These are phyloP conservation scores for Moniliophthora roreri DNA, from an alignment of 1,284 basidiomycete genomes.

Conservation along the genomic window DNA sequence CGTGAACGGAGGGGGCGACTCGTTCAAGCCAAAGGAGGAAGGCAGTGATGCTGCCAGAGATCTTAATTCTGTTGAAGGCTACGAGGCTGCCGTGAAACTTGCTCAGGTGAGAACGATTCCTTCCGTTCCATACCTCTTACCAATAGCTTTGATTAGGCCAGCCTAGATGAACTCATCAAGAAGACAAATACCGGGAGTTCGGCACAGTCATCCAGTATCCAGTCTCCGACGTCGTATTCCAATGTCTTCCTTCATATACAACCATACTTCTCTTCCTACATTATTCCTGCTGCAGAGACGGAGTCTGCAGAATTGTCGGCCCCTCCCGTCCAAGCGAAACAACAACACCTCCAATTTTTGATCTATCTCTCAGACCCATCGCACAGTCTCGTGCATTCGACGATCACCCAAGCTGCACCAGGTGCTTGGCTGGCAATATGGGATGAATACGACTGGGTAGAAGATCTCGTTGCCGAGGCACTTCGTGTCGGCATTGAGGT, in stretches of 20 bases:
- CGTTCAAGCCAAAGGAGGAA: slow-evolving; percentile 62
- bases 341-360: slow-evolving; percentile 80
- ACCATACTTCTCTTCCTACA: slow-evolving; percentile 70
- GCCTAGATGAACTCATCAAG: slow-evolving; percentile 77
- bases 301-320: slow-evolving; percentile 20
- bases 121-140: not conserved
- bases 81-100: slow-evolving; percentile 80
- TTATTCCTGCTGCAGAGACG: slow-evolving; percentile 35
- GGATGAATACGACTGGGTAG: slow-evolving; percentile 95
- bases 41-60: slow-evolving; percentile 51
- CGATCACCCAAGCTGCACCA: slow-evolving; percentile 81
- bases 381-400: slow-evolving; percentile 75
- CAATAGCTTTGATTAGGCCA: slow-evolving; percentile 50
- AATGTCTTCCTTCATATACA: slow-evolving; percentile 94
- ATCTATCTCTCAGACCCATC: slow-evolving; percentile 81
- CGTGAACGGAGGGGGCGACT: slow-evolving; percentile 84
- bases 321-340: slow-evolving; percentile 25
- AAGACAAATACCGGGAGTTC: slow-evolving; percentile 43
- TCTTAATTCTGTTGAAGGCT: slow-evolving; percentile 82
- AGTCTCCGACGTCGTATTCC: slow-evolving; percentile 84
- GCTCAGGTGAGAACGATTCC: slow-evolving; percentile 56
- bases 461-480: slow-evolving; percentile 86
- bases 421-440: slow-evolving; percentile 82
- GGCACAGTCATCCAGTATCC: slow-evolving; percentile 41
- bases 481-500: slow-evolving; percentile 82